phyloP scores from a whole-genome alignment of 805 yeast species.

The Candida stauntonica region DNA sequence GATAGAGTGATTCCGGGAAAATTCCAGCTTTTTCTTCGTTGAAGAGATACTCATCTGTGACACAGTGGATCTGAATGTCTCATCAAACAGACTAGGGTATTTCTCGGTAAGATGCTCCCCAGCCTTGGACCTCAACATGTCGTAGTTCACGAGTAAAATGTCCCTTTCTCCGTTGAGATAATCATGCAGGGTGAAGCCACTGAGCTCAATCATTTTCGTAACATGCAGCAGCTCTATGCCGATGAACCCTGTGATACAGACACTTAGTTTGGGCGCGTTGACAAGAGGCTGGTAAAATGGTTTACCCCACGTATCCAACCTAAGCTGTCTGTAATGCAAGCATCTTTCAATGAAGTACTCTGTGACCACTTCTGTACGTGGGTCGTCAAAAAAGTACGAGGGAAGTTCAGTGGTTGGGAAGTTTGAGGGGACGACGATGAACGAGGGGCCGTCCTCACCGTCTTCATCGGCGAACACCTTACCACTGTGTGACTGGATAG shows the following conservation, averaged over 20 bases:
- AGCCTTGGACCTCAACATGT: slow-evolving; percentile 39
- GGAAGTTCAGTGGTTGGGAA: slow-evolving; percentile 16
- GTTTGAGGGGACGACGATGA: slow-evolving; percentile 22
- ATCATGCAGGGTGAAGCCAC: slow-evolving; percentile 49
- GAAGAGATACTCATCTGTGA: slow-evolving; percentile 34
- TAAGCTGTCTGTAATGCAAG: slow-evolving; percentile 47
- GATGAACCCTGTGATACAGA: slow-evolving; percentile 65
- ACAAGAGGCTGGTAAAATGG: slow-evolving; percentile 35
- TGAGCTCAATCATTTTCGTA: slow-evolving; percentile 48
- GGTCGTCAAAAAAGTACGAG: slow-evolving; percentile 14
- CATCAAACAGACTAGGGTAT: slow-evolving; percentile 28
- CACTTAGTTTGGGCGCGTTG: slow-evolving; percentile 5
- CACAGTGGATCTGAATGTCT: slow-evolving; percentile 20
- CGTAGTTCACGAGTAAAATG: slow-evolving; percentile 50
- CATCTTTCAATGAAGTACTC: slow-evolving; percentile 83
- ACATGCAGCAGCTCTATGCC: slow-evolving; percentile 75
- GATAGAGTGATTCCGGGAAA: slow-evolving; percentile 52
- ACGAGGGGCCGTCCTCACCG: slow-evolving; percentile 7
- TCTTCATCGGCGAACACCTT: slow-evolving; percentile 10
- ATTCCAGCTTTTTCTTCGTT: slow-evolving; percentile 49
- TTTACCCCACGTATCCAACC: slow-evolving; percentile 59
- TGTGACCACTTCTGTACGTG: slow-evolving; percentile 42
- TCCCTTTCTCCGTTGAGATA: slow-evolving; percentile 49
- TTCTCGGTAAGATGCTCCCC: slow-evolving; percentile 34
- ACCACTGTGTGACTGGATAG: slow-evolving; percentile 46